Base-by-base conservation (phyloP, 352 stramenopile genomes). In the Pythium scleroteichum region DNA sequence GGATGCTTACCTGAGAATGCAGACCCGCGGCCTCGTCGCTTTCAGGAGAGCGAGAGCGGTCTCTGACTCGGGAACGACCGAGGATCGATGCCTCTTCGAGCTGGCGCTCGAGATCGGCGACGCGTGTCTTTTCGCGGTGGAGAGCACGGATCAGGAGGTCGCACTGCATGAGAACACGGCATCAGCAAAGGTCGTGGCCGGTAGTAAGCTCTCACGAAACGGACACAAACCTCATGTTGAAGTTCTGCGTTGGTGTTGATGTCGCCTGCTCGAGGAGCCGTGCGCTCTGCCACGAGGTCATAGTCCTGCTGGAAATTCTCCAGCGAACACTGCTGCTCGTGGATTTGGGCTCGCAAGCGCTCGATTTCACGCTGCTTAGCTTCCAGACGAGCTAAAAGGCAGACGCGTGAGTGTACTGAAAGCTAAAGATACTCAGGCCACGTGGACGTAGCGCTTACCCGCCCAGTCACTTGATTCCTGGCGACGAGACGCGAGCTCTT, bases 321-420 rank as follows among this genome's bases (percentile, higher is more conserved):
- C 20, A 92, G 70, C 29, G 57, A 56, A 17, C 73, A 33, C 38
- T 90, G 82, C 50, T 90, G 82, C 4, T 79, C 68, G 45, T 72
- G 78, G 53, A 90, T 84, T 46, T 92, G 80, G 14, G 73, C 65
- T 3, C 68, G 67, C 17, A 75, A 58, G 13, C 66, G 56, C n/a
- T 73, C 63, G 3, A 90, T 61, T 14, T 82, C 73, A 24, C 65
- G 44, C 26, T 79, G 66, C 68, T 80, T 81, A 12, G 62, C 68
- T 23, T 58, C 39, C 6, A 87, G 38, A 23, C 73, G 74, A 16
- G 62, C 82, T 64, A 32, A 4, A 10, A 35, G 29, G 5, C 5
- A 10, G n/a, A 16, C 1, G 7, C 82, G 44, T n/a, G 19, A 17
- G 13, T 59, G 40, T 46, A 24, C 40, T 20, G 40, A 6, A 7